Conservation (phyloP, 768 basidiomycete genomes). For the Crucibulum laeve region DNA sequence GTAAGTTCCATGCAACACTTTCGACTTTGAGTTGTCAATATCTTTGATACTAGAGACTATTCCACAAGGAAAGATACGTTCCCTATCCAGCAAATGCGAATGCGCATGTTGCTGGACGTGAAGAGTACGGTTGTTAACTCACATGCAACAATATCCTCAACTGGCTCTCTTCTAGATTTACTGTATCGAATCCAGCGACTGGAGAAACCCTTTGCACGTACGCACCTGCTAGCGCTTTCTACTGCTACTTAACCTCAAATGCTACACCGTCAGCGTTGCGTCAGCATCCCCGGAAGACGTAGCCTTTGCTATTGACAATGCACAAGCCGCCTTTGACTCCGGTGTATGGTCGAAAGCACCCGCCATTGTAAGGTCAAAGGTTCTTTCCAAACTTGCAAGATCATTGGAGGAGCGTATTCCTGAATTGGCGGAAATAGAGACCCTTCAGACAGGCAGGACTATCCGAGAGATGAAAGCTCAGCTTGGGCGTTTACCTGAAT, state of each 20-base stretch:
- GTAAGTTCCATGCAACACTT: no score
- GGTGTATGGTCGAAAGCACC: slow-evolving; percentile 72
- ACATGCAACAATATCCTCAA: not conserved
- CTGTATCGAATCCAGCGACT: slow-evolving; percentile 65
- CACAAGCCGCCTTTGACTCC: slow-evolving; percentile 56
- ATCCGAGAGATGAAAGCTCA: slow-evolving; percentile 83
- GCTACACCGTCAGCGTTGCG: slow-evolving; percentile 39
- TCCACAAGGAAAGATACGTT: slow-evolving; percentile 1
- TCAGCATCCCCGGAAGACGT: slow-evolving; percentile 52
- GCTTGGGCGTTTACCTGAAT: slow-evolving; percentile 74
- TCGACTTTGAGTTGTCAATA: no score
- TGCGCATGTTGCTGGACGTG: not conserved
- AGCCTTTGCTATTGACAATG: slow-evolving; percentile 42
- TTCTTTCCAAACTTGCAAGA: slow-evolving; percentile 62
- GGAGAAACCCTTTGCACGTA: slow-evolving; percentile 57
- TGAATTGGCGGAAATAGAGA: slow-evolving; percentile 62
- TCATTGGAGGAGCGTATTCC: slow-evolving; percentile 53
- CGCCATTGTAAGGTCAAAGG: slow-evolving; percentile 53
- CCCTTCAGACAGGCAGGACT: slow-evolving; percentile 75
- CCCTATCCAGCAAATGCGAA: not conserved
- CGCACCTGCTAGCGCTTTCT: slow-evolving; percentile 15
- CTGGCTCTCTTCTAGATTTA: slow-evolving; percentile 30
- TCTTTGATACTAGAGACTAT: slow-evolving; percentile 4
- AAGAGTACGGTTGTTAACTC: not conserved
- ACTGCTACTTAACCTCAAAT: slow-evolving; percentile 1